Base-by-base conservation (phyloP, 2,329 filamentous ascomycete genomes). In the Hymenoscyphus infarciens region DNA sequence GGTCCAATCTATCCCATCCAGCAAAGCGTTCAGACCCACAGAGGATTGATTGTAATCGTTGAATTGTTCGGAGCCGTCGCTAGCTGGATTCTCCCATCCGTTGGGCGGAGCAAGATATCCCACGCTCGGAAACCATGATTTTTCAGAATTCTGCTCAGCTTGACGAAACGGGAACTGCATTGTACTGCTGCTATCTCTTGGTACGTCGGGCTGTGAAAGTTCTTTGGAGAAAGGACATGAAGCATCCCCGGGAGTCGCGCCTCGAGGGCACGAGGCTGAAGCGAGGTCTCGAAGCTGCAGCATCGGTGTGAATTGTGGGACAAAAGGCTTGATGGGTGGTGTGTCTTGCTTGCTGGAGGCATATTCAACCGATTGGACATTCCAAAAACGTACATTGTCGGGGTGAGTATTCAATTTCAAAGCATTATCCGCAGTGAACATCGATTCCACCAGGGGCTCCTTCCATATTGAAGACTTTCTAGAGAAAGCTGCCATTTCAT, bases 141-240 rank as follows among this genome's bases (percentile, higher is more conserved):
- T 22, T 5, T 52, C 45, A 15, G n/a, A 10, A 13, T 52, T 22
- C 45, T 52, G 45, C 57, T 57, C 45, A 25, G 45, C 45, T 25
- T 63, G 63, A 4, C 63, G 60, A 27, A 64, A 62, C 3, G 64
- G 62, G 16, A 67, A 63, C 42, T 61, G 63, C 54, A 38, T 63
- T 19, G 60, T 55, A 27, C 64, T 61, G 45, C 45, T 25, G 4
- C 13, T 25, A 10, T 22, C 19, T 25, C 8, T 22, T 22, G 45
- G 19, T 22, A 22, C 19, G 10, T 19, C 5, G 19, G 45, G 13
- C 19, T 52, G 45, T 13, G 11, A 13, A 13, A 19, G 8, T 11
- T 11, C 10, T 25, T 27, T 52, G 10, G 45, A 25, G 19, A 13
- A 25, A 52, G 45, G 35, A 38, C 35, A 35, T 35, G 33, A 8